Evolutionary conservation across 331 rosid genomes (phyloP).

Genomic region (Saraca asoca): DNA sequence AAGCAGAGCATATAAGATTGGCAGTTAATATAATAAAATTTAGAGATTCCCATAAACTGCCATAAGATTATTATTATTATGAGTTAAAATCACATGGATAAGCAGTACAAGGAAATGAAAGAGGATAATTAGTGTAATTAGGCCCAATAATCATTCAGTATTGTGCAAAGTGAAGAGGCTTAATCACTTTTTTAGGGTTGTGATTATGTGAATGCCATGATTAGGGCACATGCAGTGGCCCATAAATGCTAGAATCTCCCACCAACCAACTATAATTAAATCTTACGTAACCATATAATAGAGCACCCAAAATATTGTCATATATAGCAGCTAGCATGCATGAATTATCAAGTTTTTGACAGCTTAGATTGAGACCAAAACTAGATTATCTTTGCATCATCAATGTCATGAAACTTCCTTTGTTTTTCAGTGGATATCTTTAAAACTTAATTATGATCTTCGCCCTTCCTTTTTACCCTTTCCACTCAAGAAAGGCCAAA

Average conservation of each 20-base stretch:
- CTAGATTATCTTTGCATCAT: not conserved
- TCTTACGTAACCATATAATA: constrained; percentile 15
- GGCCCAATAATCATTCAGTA: constrained; percentile 29
- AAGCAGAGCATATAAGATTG: constrained; percentile 5
- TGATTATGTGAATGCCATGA: constrained; percentile 45
- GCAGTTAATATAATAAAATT: constrained; percentile 19
- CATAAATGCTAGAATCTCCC: constrained; percentile 43
- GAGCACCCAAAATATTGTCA: constrained; percentile 1
- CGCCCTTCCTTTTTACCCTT: not conserved
- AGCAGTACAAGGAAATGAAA: constrained; percentile 1
- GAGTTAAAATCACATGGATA: constrained; percentile 32
- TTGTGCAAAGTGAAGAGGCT: constrained; percentile 30
- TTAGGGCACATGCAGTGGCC: constrained; percentile 55
- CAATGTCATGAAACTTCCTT: not conserved
- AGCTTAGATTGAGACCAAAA: not conserved
- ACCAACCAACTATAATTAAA: constrained; percentile 41
- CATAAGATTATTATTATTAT: constrained; percentile 19
- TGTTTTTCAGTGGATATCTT: not conserved
- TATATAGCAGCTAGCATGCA: not conserved
- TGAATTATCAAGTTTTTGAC: not conserved
- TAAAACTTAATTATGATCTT: constrained; percentile 5
- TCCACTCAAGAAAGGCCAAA: not conserved
- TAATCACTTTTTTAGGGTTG: constrained; percentile 32
- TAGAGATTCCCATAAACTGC: constrained; percentile 27
- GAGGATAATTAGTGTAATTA: constrained; percentile 5